Percentiles rank a stretch among this genome's conserved stretches.
Evolutionary conservation across 2,329 filamentous ascomycete genomes (phyloP).

Genomic region (Arachnomyces sp.): DNA sequence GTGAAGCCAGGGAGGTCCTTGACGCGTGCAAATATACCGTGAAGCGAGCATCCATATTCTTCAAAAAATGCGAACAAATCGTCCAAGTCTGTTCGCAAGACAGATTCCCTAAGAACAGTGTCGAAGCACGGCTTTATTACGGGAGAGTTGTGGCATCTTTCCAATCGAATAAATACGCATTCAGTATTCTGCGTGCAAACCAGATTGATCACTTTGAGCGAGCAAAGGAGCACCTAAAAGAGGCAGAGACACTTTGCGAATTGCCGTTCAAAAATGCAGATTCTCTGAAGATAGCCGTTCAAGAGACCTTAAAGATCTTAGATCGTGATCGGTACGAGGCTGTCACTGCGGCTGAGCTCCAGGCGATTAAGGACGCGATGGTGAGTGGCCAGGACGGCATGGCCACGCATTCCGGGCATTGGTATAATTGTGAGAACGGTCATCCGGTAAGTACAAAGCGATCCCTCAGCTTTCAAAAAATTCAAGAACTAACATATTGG

Average conservation of each 20-base stretch:
- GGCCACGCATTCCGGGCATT: slow-evolving; percentile 24
- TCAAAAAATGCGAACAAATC: slow-evolving; percentile 21
- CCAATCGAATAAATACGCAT: slow-evolving; percentile 8
- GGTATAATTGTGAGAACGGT: slow-evolving; percentile 34
- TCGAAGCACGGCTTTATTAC: slow-evolving; percentile 29
- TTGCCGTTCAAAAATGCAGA: slow-evolving; percentile 23
- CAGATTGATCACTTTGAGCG: slow-evolving; percentile 9
- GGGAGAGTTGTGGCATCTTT: slow-evolving; percentile 22
- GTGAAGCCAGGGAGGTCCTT: too few species aligned
- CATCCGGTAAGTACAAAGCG: slow-evolving; percentile 19
- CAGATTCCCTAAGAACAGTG: slow-evolving; percentile 30
- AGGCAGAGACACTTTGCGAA: slow-evolving; percentile 26
- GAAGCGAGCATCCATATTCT: slow-evolving; percentile 11
- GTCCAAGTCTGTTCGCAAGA: slow-evolving; percentile 21
- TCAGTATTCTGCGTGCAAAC: neutral
- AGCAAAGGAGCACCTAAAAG: slow-evolving; percentile 20
- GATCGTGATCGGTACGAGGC: slow-evolving; percentile 30
- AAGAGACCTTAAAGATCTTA: slow-evolving; percentile 22
- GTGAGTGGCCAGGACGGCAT: slow-evolving; percentile 15
- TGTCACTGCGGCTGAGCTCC: slow-evolving; percentile 36
- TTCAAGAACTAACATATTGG: neutral
- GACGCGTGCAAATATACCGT: neutral
- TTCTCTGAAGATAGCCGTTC: slow-evolving; percentile 19
- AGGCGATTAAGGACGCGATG: slow-evolving; percentile 42
- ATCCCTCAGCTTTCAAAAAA: neutral